phyloP scores from a whole-genome alignment of 495 filamentous ascomycete species.

The Penicillium lagena region DNA sequence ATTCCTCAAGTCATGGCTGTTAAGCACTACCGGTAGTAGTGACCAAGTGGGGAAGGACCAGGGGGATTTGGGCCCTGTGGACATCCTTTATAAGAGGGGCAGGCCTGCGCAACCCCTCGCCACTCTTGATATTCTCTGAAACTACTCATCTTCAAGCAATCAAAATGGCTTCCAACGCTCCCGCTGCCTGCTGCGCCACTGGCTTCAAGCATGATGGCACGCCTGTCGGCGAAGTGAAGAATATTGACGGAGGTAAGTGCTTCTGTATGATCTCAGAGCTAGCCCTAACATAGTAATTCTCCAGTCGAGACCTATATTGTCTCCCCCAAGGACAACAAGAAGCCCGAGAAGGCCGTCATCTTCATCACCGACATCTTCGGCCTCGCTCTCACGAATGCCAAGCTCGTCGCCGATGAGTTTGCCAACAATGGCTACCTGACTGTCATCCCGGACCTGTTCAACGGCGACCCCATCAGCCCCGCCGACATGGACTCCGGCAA shows the following conservation, averaged over 20 bases:
- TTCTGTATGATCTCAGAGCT: too few species aligned
- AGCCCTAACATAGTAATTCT: too few species aligned
- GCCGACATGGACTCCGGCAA: slow-evolving; percentile 49
- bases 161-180: slow-evolving; percentile 54
- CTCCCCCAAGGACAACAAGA: slow-evolving; percentile 36
- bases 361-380: slow-evolving; percentile 62
- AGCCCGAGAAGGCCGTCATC: slow-evolving; percentile 34
- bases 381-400: slow-evolving; percentile 62
- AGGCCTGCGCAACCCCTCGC: too few species aligned
- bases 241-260: slow-evolving; percentile 30
- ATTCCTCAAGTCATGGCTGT: too few species aligned
- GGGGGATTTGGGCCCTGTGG: too few species aligned
- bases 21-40: too few species aligned
- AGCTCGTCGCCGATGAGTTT: slow-evolving; percentile 78
- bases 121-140: neutral
- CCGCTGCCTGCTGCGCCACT: slow-evolving; percentile 49
- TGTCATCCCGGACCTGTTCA: slow-evolving; percentile 71
- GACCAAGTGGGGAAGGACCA: too few species aligned
- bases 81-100: too few species aligned
- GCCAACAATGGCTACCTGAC: slow-evolving; percentile 77
- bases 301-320: slow-evolving; percentile 37
- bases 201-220: slow-evolving; percentile 46
- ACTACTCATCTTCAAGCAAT: neutral
- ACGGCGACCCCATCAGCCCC: slow-evolving; percentile 55
- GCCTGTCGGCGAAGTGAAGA: slow-evolving; percentile 35